Base-by-base conservation (phyloP, 2,329 filamentous ascomycete species). In the Sarocladium oryzae region DNA sequence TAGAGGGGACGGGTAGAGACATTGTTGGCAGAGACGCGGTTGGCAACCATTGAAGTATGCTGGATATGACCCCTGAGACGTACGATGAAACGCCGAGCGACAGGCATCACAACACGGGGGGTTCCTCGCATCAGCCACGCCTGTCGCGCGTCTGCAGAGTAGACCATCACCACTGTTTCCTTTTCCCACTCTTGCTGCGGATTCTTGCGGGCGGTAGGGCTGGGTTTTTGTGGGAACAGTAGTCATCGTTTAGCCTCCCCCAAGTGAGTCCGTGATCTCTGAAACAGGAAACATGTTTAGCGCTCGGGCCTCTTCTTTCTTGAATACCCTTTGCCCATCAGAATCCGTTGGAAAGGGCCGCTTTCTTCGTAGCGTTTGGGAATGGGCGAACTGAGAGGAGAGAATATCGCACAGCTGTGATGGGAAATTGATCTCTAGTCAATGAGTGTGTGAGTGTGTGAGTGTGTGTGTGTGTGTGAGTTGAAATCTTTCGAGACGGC, bases 281-380 rank as follows among this genome's bases (percentile, higher is more conserved):
- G 43, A 48, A 23, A 48, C 43, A 11, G 43, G 26, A 48, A 48
- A 48, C 43, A 48, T 48, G 43, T 48, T 48, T 48, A n/a, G 43
- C 43, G 26, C 43, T 48, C 43, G 43, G 43, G 33, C 43, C 43
- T 33, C 16, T 33, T 32, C 2, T 15, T 48, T 10, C 16, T 15
- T 30, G 28, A 13, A 13, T 30, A 7, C 28, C 28, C 28, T 30
- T 7, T 30, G 13, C n/a, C n/a, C n/a, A n/a, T n/a, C n/a, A n/a
- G n/a, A n/a, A n/a, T n/a, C n/a, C n/a, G n/a, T n/a, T n/a, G n/a
- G n/a, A n/a, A n/a, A n/a, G n/a, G n/a, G n/a, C n/a, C n/a, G n/a
- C n/a, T n/a, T n/a, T n/a, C n/a, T n/a, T n/a, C n/a, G n/a, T n/a
- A n/a, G n/a, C n/a, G n/a, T n/a, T n/a, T n/a, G n/a, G n/a, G n/a